Evolutionary conservation across 805 yeast species (phyloP), one percentile per base, ranked within the genome.

Genomic region (Candida fluviatilis): DNA sequence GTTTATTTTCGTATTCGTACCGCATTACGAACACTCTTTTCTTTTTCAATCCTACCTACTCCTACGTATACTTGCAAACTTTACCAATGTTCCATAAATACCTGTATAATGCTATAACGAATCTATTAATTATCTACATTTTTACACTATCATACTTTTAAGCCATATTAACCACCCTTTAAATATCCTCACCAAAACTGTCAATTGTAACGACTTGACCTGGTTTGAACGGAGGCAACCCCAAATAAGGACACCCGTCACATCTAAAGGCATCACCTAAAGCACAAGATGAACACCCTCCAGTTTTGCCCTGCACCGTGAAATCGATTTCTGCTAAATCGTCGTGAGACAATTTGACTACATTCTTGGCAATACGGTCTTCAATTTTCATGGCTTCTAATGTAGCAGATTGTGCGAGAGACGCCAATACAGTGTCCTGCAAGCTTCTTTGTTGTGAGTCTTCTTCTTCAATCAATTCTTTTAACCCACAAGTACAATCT

Each of bases 251-350:
- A 65, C 99, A 93, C 2, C 98, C 97, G 50, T 90, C 95, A 61
- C 99, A 93, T 55, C 99, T 73, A 67, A 93, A 93, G 0, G 99
- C 99, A 61, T 93, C 99, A 31, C 99, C 99, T 35, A 93, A 73
- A 0, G 98, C 82, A 66, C 99, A 93, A 8, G 95, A 86, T 18
- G 96, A 96, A 67, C 99, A 93, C 3, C 97, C 96, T 24, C 97
- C 97, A 10, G 95, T 84, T 55, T 91, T 91, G 29, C 98, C 98
- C 47, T 90, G 88, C n/a, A 90, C 80, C 0, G 99, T 91, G 66
- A 91, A 91, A 58, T 91, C 98, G 39, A 91, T 79, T 58, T 91
- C 99, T 3, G 95, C 76, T 52, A 89, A 69, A 36, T 91, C 97
- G 38, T 80, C 79, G 11, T 73, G 69, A 18, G 70, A 62, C 42